Evolutionary conservation across 1,284 basidiomycete genomes (phyloP).

Genomic region (Sanguinoderma infundibulare): DNA sequence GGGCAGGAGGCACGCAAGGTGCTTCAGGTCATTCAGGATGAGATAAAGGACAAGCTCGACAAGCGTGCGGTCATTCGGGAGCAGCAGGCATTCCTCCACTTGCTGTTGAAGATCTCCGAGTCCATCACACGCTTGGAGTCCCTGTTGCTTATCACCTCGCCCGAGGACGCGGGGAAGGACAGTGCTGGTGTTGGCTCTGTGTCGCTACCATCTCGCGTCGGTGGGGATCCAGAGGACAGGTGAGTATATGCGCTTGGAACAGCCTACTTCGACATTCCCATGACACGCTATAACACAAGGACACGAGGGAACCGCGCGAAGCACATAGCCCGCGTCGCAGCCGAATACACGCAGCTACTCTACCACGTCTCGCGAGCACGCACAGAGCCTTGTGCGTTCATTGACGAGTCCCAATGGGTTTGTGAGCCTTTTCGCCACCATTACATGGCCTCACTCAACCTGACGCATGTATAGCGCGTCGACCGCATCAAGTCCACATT

Average conservation of each 20-base stretch:
- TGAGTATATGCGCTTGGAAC: conserved; percentile 21
- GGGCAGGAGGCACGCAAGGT: conserved; percentile 64
- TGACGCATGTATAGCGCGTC: conserved; percentile 60
- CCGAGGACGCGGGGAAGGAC: conserved; percentile 46
- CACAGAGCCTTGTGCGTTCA: conserved; percentile 74
- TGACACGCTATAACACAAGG: conserved; percentile 38
- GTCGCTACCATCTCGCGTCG: conserved; percentile 32
- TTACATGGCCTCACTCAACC: conserved; percentile 12
- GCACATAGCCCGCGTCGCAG: conserved; percentile 83
- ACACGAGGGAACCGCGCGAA: conserved; percentile 74
- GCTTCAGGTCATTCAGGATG: conserved; percentile 69
- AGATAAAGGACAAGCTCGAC: conserved; percentile 78
- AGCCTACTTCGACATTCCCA: no score
- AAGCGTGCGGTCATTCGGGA: conserved; percentile 78
- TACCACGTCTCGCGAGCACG: conserved; percentile 88
- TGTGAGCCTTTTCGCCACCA: conserved; percentile 43
- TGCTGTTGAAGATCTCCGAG: conserved; percentile 88
- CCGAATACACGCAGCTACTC: conserved; percentile 91
- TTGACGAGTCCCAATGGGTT: conserved; percentile 86
- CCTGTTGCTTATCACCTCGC: conserved; percentile 69
- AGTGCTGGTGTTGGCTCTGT: conserved; percentile 37
- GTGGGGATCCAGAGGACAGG: conserved; percentile 45
- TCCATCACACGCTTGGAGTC: conserved; percentile 84
- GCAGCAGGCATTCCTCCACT: conserved; percentile 84
- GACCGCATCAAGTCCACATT: conserved; percentile 81